Base-by-base conservation (phyloP, 768 basidiomycete genomes). In the Podaxis pistillaris region DNA sequence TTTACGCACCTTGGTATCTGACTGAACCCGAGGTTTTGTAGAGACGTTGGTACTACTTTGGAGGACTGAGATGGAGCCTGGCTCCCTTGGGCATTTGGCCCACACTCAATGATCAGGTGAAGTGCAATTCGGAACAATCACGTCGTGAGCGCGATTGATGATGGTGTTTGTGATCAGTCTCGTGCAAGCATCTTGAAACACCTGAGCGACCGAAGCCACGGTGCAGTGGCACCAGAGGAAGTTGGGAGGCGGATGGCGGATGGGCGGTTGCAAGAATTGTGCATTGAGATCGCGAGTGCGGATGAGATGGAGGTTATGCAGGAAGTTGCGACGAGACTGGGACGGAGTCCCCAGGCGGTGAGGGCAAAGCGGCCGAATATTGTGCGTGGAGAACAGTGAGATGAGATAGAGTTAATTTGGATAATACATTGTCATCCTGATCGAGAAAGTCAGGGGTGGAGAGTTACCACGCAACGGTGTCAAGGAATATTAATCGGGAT, bases 11-110 rank as follows among this genome's bases (percentile, higher is more conserved):
- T 40, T 15, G 55, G 38, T 41, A 53, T 61, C 37, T 52, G 41
- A 54, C 41, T 60, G 61, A 44, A 63, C 41, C 30, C 11, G n/a
- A 38, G n/a, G 36, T 51, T 46, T 17, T 54, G 49, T 59, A 84
- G 81, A 74, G 75, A 41, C 71, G 62, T 1, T 85, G 84, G 84
- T 82, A 70, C 64, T 86, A 83, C 62, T 73, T 86, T 26, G 84
- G 84, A 13, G 78, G 76, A n/a, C 74, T 79, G 51, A 66, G 71
- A n/a, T 86, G 83, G 82, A 69, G 68, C 0, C 62, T 76, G 15
- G 68, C 67, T 4, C 63, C 76, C 7, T 59, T 72, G 28, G 58
- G 66, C 40, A 62, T 83, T 47, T 84, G 83, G 82, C 71, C 73
- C 6, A 55, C 60, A 24, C n/a, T 72, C 76, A 62, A 71, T 64